Conservation (phyloP, 768 basidiomycete species). For the Lactarius evosmus region DNA sequence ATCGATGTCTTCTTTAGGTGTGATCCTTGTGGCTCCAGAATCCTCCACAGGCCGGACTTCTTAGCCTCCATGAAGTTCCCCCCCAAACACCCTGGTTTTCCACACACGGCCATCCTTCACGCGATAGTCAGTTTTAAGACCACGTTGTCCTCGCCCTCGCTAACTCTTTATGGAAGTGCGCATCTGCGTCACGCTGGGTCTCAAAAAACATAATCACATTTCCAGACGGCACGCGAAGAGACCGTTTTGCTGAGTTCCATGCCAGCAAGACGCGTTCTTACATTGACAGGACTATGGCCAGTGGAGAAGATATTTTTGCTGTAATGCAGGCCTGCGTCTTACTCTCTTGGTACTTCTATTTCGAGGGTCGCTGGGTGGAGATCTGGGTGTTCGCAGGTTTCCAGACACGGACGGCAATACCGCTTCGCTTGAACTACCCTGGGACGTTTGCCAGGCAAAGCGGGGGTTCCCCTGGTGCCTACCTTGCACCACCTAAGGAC, state of each 20-base stretch:
- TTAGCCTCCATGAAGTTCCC: slow-evolving; percentile 74
- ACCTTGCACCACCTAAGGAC: slow-evolving; percentile 76
- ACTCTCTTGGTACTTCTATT: slow-evolving; percentile 88
- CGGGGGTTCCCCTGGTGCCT: slow-evolving; percentile 69
- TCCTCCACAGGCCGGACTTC: slow-evolving; percentile 80
- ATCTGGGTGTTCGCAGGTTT: slow-evolving; percentile 90
- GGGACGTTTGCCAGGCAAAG: slow-evolving; percentile 74
- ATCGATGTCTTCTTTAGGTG: slow-evolving; percentile 86
- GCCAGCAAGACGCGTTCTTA: slow-evolving; percentile 83
- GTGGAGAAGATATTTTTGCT: slow-evolving; percentile 79
- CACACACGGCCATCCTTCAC: slow-evolving; percentile 86
- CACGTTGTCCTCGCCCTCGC: slow-evolving; percentile 12
- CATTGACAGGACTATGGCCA: slow-evolving; percentile 88
- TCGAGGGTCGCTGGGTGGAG: slow-evolving; percentile 87
- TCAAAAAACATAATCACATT: slow-evolving; percentile 62
- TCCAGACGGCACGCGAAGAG: slow-evolving; percentile 74
- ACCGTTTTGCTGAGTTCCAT: slow-evolving; percentile 84
- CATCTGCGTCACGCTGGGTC: slow-evolving; percentile 80
- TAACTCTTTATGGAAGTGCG: slow-evolving; percentile 51
- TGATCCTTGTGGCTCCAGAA: slow-evolving; percentile 82
- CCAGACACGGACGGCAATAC: slow-evolving; percentile 77
- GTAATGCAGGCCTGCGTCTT: slow-evolving; percentile 86
- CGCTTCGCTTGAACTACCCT: slow-evolving; percentile 79
- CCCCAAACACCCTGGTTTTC: slow-evolving; percentile 79
- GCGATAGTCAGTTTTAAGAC: slow-evolving; percentile 61